A percentile compares a stretch with the other conserved stretches of the same genome.
Evolutionary conservation across 352 stramenopile species (phyloP).

Genomic region (Globisporangium carolinianum): DNA sequence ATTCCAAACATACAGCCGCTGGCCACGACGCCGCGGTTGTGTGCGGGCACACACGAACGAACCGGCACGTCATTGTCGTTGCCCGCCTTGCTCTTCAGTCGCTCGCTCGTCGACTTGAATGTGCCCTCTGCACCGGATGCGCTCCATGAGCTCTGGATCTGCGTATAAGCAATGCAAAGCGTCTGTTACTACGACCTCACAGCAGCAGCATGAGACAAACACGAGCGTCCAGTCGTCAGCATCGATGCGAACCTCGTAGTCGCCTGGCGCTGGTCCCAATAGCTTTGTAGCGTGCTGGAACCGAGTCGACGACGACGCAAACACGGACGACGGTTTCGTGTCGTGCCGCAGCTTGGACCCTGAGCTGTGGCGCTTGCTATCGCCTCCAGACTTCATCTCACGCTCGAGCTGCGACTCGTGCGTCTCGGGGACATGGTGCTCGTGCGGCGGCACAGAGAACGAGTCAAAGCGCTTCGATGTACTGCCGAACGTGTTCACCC

Average conservation of each 20-base stretch:
- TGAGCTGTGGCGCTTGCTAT: conserved; percentile 13
- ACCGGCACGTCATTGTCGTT: conserved; percentile 36
- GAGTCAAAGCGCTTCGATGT: conserved; percentile 74
- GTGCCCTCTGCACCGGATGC: conserved; percentile 43
- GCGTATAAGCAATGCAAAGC: not conserved
- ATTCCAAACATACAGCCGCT: no score
- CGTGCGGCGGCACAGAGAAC: conserved; percentile 15
- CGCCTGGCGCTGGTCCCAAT: conserved; percentile 41
- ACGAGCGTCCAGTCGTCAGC: no score
- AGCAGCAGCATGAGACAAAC: no score
- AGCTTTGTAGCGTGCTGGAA: conserved; percentile 33
- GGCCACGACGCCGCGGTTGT: not conserved
- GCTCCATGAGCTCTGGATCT: conserved; percentile 66
- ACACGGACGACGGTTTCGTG: conserved; percentile 48
- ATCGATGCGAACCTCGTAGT: conserved; percentile 45
- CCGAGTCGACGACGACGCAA: conserved; percentile 54
- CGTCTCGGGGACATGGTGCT: conserved; percentile 16
- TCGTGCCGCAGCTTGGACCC: conserved; percentile 18
- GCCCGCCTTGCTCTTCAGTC: conserved; percentile 31
- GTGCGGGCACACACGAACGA: conserved; percentile 6
- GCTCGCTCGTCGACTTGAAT: conserved; percentile 65
- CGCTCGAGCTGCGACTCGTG: conserved; percentile 49
- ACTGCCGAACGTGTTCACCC: conserved; percentile 61
- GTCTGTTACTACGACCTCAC: no score
- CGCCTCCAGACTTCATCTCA: conserved; percentile 35